Evolutionary conservation across 768 basidiomycete species (phyloP).

Genomic region (Brasilioporus rufonigricans): DNA sequence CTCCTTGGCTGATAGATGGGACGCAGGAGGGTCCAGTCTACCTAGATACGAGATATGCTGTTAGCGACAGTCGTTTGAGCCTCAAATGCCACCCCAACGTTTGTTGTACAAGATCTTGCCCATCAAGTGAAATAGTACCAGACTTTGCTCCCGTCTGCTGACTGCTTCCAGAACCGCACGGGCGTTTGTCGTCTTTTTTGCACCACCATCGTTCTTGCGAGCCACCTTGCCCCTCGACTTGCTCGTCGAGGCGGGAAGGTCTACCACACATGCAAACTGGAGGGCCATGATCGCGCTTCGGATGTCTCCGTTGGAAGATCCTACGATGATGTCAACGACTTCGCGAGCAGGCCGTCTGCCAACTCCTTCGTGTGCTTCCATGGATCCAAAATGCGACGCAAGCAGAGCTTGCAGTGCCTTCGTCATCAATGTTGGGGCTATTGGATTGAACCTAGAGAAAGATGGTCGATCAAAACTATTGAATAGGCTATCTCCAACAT

Average conservation of each 20-base stretch:
- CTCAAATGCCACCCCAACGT: slow-evolving; percentile 41
- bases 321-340: slow-evolving; percentile 70
- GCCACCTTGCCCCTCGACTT: slow-evolving; percentile 28
- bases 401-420: slow-evolving; percentile 71
- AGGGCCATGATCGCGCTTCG: slow-evolving; percentile 91
- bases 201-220: slow-evolving; percentile 30
- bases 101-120: slow-evolving; percentile 97
- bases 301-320: slow-evolving; percentile 86
- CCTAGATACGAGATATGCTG: slow-evolving; percentile 42
- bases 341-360: slow-evolving; percentile 54
- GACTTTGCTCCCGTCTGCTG: slow-evolving; percentile 79
- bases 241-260: slow-evolving; percentile 20
- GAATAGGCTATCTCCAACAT: slow-evolving; percentile 23
- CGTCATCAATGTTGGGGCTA: slow-evolving; percentile 81
- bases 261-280: slow-evolving; percentile 72
- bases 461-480: neutral
- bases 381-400: slow-evolving; percentile 43
- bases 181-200: slow-evolving; percentile 14
- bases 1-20: slow-evolving; percentile 60
- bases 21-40: slow-evolving; percentile 64
- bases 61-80: neutral
- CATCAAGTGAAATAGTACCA: slow-evolving; percentile 88
- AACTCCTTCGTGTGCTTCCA: slow-evolving; percentile 4
- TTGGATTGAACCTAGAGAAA: slow-evolving; percentile 77
- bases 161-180: slow-evolving; percentile 63